phyloP scores from a whole-genome alignment of 257 asterid genomes.

The Parsonsia alboflavescens region DNA sequence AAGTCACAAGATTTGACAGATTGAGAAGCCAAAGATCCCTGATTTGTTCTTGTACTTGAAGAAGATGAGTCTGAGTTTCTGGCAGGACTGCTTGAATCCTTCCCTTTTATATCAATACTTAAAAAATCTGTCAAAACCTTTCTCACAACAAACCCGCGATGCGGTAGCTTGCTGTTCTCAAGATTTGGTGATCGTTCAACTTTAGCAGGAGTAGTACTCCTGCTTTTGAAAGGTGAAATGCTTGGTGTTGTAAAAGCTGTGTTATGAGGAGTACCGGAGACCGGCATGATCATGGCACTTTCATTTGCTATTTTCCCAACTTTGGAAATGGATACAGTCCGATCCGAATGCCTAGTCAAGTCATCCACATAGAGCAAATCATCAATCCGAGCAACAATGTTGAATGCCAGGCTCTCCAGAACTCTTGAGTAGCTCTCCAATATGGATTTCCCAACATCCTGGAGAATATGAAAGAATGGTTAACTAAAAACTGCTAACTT shows the following conservation, averaged over 20 bases:
- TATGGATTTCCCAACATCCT: constrained; percentile 83
- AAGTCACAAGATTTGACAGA: constrained; percentile 30
- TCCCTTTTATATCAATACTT: constrained; percentile 42
- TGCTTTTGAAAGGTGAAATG: constrained; percentile 39
- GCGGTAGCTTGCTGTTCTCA: constrained; percentile 29
- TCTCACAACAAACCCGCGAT: constrained; percentile 52
- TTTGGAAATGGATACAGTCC: constrained; percentile 47
- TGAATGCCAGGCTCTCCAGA: constrained; percentile 80
- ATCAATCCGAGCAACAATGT: constrained; percentile 64
- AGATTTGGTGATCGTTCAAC: constrained; percentile 27
- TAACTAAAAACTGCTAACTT: not conserved
- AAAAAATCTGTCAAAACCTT: constrained; percentile 66
- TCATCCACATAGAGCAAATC: constrained; percentile 71
- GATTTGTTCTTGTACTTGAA: constrained; percentile 22
- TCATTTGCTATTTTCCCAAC: constrained; percentile 37
- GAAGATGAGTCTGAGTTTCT: constrained; percentile 33
- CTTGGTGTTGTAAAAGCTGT: constrained; percentile 48
- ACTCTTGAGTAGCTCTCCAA: constrained; percentile 85
- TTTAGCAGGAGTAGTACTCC: constrained; percentile 37
- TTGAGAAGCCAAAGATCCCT: constrained; percentile 36
- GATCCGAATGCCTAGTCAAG: constrained; percentile 66
- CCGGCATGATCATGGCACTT: constrained; percentile 28
- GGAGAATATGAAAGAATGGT: not conserved
- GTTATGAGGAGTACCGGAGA: constrained; percentile 29
- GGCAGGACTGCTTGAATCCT: constrained; percentile 21